phyloP scores from a whole-genome alignment of 208 protist genomes.

The Herpetomonas muscarum region DNA sequence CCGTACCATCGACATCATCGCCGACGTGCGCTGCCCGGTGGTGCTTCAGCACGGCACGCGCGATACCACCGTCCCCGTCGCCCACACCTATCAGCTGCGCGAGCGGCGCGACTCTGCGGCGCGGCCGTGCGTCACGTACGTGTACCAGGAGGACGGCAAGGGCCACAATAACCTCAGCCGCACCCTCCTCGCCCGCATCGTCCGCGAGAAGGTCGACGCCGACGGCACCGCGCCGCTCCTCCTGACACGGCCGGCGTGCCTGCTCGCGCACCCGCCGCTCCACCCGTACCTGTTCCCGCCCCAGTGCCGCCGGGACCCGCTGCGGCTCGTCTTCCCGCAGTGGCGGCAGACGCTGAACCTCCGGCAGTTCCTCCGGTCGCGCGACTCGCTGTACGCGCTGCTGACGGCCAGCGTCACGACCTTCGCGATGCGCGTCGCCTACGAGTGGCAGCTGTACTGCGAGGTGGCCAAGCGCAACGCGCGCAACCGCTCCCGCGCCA shows the following conservation, averaged over 20 bases:
- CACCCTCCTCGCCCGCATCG: constrained; percentile 31
- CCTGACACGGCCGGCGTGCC: constrained; percentile 14
- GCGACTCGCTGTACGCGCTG: constrained; percentile 47
- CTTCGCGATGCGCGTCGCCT: constrained; percentile 57
- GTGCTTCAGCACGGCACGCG: constrained; percentile 80
- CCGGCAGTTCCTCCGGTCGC: constrained; percentile 21
- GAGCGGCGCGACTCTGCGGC: constrained; percentile 30
- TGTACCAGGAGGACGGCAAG: constrained; percentile 54
- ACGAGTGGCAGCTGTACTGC: constrained; percentile 58
- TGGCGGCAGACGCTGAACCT: constrained; percentile 17
- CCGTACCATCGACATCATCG: constrained; percentile 72
- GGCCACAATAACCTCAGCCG: constrained; percentile 80
- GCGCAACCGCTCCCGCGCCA: not conserved
- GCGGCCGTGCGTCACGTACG: constrained; percentile 47
- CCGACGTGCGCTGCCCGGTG: constrained; percentile 65
- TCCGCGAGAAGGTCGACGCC: constrained; percentile 43
- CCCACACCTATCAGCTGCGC: constrained; percentile 61
- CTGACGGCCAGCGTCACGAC: constrained; percentile 53
- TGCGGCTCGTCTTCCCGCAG: not conserved
- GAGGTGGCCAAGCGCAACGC: constrained; percentile 27
- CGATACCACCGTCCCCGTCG: constrained; percentile 69
- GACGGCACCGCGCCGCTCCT: constrained; percentile 17
- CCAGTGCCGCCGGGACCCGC: constrained; percentile 4
- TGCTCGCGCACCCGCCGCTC: constrained; percentile 46
- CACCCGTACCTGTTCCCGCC: constrained; percentile 52